phyloP scores from a whole-genome alignment of 129 eudicot species.

The Artemisia argyi region DNA sequence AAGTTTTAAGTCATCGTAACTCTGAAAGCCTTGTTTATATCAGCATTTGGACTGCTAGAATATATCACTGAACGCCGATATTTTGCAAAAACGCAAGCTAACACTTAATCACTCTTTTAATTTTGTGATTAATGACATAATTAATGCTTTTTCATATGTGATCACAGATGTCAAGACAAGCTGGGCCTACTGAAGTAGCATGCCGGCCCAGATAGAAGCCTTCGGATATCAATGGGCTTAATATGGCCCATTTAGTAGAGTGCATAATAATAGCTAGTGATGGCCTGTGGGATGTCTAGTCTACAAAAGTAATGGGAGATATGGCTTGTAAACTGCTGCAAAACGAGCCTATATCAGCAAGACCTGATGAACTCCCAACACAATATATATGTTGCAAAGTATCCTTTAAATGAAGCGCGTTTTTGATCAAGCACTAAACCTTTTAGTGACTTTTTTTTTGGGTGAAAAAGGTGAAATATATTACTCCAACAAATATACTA shows the following conservation, averaged over 20 bases:
- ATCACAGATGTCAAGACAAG: slow-evolving; percentile 78
- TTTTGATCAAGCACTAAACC: slow-evolving; percentile 15
- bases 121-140: background rate
- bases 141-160: background rate
- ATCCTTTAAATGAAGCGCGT: slow-evolving; percentile 16
- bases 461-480: too few relatives aligned
- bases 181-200: slow-evolving; percentile 69
- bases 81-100: background rate
- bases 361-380: background rate
- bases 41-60: background rate
- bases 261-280: slow-evolving; percentile 29
- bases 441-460: slow-evolving; percentile 8
- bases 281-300: slow-evolving; percentile 27
- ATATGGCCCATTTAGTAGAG: background rate
- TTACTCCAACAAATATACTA: too few relatives aligned
- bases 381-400: slow-evolving; percentile 14
- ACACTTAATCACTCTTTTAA: background rate
- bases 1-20: background rate
- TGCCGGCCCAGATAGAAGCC: slow-evolving; percentile 47
- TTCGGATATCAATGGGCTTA: background rate
- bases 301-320: slow-evolving; percentile 7
- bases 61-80: background rate
- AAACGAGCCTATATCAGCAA: background rate
- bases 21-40: background rate
- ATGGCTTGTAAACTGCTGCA: slow-evolving; percentile 16